Base-by-base conservation (phyloP, 2,329 filamentous ascomycete genomes). In the Rugonectria rugulosa region DNA sequence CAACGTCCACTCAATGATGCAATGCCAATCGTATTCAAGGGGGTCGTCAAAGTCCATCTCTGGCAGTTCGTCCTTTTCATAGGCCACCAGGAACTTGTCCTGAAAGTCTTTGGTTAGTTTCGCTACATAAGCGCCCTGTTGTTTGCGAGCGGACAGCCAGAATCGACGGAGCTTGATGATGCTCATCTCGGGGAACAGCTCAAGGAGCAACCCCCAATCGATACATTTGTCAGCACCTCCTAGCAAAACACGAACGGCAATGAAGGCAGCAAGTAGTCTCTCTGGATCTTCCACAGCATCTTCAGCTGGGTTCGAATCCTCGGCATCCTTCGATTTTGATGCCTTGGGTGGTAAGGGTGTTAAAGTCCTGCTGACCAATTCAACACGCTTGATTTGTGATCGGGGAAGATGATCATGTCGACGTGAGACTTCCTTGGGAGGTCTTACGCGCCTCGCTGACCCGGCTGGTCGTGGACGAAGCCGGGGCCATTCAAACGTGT, bases 1-100 rank as follows among this genome's bases (percentile, higher is more conserved):
- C 60, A 85, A 75, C 1, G 87, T 81, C 90, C 90, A 94, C 29
- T 81, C 77, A 41, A 92, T 81, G 6, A 93, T 72, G 5, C 70
- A 72, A 9, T 77, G 73, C 89, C 90, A 92, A 66, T 93, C 87
- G 56, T 91, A 91, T 2, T 81, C 79, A 32, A 81, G 70, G 1
- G 86, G 78, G 40, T 88, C 74, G 45, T 89, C 79, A 60, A 84
- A 90, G 68, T 91, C 77, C 17, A 93, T 77, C 2, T 77, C 70
- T 2, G 85, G 81, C 1, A 93, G 62, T 57, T 88, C 80, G 8
- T 81, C 81, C 2, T 77, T 78, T 60, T 87, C 82, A 61, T 92
- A 91, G 0, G 89, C 89, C 41, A 79, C 72, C 6, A 91, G 73
- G 62, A 90, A 91, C 7, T 77, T 79, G 14, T 83, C 77, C 63